These are phyloP conservation scores for Auricularia cornea DNA, from an alignment of 768 basidiomycete genomes.

Conservation along the genomic window DNA sequence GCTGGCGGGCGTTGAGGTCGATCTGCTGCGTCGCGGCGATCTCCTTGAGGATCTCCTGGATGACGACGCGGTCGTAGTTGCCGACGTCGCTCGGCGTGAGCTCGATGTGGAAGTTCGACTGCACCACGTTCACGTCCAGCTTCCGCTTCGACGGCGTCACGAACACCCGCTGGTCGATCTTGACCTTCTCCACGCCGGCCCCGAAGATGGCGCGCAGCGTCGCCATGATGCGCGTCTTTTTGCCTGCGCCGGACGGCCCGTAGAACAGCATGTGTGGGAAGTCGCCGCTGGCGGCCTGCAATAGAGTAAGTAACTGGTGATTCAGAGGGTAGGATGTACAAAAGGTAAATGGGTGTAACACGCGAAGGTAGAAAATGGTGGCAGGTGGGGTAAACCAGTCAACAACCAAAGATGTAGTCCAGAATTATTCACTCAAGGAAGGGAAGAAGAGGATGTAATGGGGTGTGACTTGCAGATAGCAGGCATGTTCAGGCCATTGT, in stretches of 20 bases:
- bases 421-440: no score
- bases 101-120: conserved; percentile 97
- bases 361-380: no score
- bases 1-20: conserved; percentile 87
- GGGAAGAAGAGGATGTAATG: no score
- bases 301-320: no score
- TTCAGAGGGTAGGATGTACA: no score
- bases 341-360: no score
- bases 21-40: conserved; percentile 99
- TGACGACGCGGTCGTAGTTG: conserved; percentile 88
- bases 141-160: conserved; percentile 89
- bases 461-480: no score
- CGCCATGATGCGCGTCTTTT: conserved; percentile 93
- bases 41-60: conserved; percentile 95
- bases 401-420: conserved; percentile 9
- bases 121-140: conserved; percentile 92
- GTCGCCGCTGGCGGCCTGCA: conserved; percentile 78
- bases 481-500: no score
- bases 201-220: conserved; percentile 87
- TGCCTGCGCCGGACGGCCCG: conserved; percentile 93
- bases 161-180: conserved; percentile 96
- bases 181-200: conserved; percentile 90
- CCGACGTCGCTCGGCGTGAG: conserved; percentile 97
- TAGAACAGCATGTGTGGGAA: conserved; percentile 98
- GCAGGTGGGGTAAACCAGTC: no score